Evolutionary conservation across 352 stramenopile species (phyloP), one percentile per base, ranked within the genome.

Genomic region (Phytophthora tentaculata): DNA sequence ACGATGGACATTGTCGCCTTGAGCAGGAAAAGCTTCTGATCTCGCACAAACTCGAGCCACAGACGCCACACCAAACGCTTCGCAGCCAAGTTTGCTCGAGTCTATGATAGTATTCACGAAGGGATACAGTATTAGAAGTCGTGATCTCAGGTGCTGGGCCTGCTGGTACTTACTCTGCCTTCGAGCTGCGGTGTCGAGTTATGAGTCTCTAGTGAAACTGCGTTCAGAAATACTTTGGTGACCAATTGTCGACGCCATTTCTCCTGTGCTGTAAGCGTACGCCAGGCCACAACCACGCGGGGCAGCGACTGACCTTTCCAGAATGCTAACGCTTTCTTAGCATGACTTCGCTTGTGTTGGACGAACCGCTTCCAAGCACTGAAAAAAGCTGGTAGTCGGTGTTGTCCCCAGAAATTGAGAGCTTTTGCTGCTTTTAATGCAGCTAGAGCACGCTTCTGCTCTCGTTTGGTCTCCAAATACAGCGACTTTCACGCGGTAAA

Each of bases 1-100:
- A 93, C 69, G 39, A 93, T 91, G 2, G 85, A 90, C 41, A 91
- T 68, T 28, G 73, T 88, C 1, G 85, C 77, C 49, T 90, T 88
- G 35, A 94, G 58, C 24, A 95, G 35, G 51, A 94, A 95, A 12
- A 71, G 67, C 55, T 91, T 90, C 41, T 95, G 83, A 3, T 82
- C 58, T 0, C 57, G n/a, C 14, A 79, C 63, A 53, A 94, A 90
- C 37, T 74, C 69, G 29, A 45, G 51, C 87, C 85, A 95, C 14
- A 81, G 55, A 2, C 66, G 64, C 57, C 84, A 79, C 9, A 91
- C 61, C 14, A 91, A 55, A 0, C 73, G 62, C 60, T 90, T 86
- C 0, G 64, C 73, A 6, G 61, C 56, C 2, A 62, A 12, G 24
- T 94, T 91, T 13, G 87, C 83, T 47, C 66, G 64, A 19, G 44